A percentile compares a stretch with the other conserved stretches of the same genome.
These are phyloP conservation scores for Nicotiana noctiflora DNA, from an alignment of 257 asterid species.

Conservation along the genomic window DNA sequence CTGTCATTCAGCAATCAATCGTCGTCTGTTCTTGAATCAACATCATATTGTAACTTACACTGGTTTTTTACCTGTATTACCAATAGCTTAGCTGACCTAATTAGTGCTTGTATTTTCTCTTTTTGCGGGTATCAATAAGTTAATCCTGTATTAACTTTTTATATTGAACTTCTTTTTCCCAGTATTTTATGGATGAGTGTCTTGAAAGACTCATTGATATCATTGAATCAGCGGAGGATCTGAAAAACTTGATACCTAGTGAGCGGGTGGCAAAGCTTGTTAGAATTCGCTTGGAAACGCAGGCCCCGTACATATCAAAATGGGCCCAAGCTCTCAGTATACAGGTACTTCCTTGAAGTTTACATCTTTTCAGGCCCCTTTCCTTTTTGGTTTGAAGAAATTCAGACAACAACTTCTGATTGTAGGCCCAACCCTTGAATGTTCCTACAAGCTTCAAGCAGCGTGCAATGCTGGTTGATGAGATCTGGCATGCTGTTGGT, in stretches of 20 bases:
- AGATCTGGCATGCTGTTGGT: slow-evolving; percentile 88
- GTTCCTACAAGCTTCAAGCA: slow-evolving; percentile 83
- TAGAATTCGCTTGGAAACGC: slow-evolving; percentile 83
- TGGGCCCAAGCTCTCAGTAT: slow-evolving; percentile 98
- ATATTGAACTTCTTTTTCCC: slow-evolving; percentile 17
- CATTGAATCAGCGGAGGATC: slow-evolving; percentile 56
- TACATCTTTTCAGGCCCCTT: background rate
- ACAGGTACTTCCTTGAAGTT: slow-evolving; percentile 42
- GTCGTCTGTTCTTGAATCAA: background rate
- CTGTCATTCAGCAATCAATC: background rate
- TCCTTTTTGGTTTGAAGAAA: background rate
- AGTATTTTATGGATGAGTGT: slow-evolving; percentile 97
- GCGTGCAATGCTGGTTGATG: slow-evolving; percentile 89
- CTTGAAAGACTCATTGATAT: slow-evolving; percentile 69
- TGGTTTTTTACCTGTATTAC: background rate
- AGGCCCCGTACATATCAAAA: slow-evolving; percentile 84
- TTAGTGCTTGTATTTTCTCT: background rate
- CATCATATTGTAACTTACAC: background rate
- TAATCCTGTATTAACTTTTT: background rate
- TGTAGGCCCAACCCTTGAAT: slow-evolving; percentile 75
- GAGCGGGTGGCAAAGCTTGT: slow-evolving; percentile 70
- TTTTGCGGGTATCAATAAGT: background rate
- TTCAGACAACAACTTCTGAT: background rate
- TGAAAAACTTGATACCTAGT: slow-evolving; percentile 57
- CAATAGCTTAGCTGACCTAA: background rate